Percentiles rank a stretch among this genome's conserved stretches.
Evolutionary conservation across 805 yeast species (phyloP).

Genomic region (Saturnispora sekii): DNA sequence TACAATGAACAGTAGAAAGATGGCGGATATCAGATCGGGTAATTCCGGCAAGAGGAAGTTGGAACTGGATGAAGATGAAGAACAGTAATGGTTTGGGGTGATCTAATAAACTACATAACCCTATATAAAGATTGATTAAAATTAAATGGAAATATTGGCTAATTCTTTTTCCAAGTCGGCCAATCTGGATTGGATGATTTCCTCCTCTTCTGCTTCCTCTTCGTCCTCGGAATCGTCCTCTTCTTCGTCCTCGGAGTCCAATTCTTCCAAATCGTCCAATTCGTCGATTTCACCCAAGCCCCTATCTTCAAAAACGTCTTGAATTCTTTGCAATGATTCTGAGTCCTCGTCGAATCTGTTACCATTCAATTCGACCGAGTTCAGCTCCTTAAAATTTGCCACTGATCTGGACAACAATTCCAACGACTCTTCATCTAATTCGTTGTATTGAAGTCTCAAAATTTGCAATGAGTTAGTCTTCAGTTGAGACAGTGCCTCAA

Average conservation of each 20-base stretch:
- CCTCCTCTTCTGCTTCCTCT: constrained; percentile 42
- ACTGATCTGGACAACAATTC: constrained; percentile 48
- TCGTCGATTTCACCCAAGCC: constrained; percentile 85
- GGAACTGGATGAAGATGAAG: constrained; percentile 43
- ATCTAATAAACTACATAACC: too few relatives aligned
- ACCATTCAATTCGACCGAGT: constrained; percentile 79
- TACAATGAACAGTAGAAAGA: constrained; percentile 70
- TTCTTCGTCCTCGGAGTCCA: constrained; percentile 59
- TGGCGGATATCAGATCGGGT: constrained; percentile 56
- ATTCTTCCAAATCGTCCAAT: constrained; percentile 88
- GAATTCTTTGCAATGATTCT: constrained; percentile 51
- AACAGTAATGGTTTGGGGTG: not conserved
- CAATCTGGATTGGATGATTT: constrained; percentile 28
- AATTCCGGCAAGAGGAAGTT: constrained; percentile 66
- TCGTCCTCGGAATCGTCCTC: constrained; percentile 50
- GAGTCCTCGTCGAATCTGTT: constrained; percentile 88
- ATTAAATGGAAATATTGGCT: constrained; percentile 13
- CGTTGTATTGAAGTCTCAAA: constrained; percentile 81
- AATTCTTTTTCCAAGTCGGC: constrained; percentile 44
- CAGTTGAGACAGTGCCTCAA: constrained; percentile 31
- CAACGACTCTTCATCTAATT: constrained; percentile 61
- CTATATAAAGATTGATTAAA: not conserved
- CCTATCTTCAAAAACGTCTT: constrained; percentile 54
- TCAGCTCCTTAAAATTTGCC: constrained; percentile 46
- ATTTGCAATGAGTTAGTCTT: constrained; percentile 21